These are phyloP conservation scores for Angophora floribunda DNA, from an alignment of 345 rosid genomes.

Conservation along the genomic window DNA sequence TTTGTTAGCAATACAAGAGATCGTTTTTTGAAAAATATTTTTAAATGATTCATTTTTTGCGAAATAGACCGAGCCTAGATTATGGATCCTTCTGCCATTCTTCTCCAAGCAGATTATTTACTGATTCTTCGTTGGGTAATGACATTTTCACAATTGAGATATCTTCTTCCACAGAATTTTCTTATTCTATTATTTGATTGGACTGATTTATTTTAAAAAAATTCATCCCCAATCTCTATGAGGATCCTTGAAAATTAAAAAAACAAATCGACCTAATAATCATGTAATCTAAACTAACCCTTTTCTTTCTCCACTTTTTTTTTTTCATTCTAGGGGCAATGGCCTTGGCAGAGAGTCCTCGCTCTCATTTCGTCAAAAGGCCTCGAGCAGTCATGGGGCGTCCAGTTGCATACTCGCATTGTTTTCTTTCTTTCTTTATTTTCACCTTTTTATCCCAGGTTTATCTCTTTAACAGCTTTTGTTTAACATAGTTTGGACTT, in stretches of 20 bases:
- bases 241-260: neutral
- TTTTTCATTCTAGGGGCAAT: neutral
- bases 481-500: neutral
- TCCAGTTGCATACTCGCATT: neutral
- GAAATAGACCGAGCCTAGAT: neutral
- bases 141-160: neutral
- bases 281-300: neutral
- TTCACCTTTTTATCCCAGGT: neutral
- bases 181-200: neutral
- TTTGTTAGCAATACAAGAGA: too few species aligned
- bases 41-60: neutral
- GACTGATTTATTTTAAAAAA: neutral
- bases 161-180: neutral
- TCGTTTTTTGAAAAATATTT: neutral
- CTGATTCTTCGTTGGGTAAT: neutral
- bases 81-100: neutral
- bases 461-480: neutral
- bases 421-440: neutral
- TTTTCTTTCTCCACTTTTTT: neutral
- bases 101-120: neutral
- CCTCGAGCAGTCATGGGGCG: neutral
- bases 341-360: neutral
- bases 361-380: neutral
- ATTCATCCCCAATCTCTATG: neutral
- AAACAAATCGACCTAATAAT: neutral